These are phyloP conservation scores for Ceratobasidium sp. DNA, from an alignment of 1,284 basidiomycete genomes.

Conservation along the genomic window DNA sequence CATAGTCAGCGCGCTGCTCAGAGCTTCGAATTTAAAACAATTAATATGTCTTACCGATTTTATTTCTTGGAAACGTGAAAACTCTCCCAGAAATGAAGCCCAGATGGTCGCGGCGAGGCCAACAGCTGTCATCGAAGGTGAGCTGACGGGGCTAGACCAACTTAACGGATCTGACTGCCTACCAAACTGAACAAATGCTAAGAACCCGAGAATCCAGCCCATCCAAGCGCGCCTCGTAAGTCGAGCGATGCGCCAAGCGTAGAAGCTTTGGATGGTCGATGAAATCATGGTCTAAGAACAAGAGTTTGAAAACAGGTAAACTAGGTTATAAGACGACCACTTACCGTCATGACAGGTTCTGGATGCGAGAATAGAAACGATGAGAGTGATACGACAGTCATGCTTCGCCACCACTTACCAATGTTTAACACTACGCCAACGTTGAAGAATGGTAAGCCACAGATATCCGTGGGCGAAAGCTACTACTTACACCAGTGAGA, in stretches of 20 bases:
- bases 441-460: neutral
- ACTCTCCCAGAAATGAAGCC: conserved; percentile 54
- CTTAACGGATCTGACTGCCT: neutral
- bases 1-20: too few relatives aligned
- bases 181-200: conserved; percentile 43
- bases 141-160: neutral
- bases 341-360: conserved; percentile 43
- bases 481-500: conserved; percentile 35
- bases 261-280: conserved; percentile 36
- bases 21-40: neutral
- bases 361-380: neutral
- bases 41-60: conserved; percentile 52
- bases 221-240: conserved; percentile 37
- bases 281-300: conserved; percentile 39
- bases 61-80: conserved; percentile 54
- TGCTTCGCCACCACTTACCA: neutral
- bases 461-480: neutral
- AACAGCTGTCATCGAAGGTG: conserved; percentile 50
- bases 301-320: neutral
- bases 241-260: conserved; percentile 42
- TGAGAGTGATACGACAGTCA: neutral
- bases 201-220: conserved; percentile 15
- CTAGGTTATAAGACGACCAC: neutral
- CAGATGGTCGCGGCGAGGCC: conserved; percentile 55
- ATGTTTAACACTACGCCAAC: conserved; percentile 27